Evolutionary conservation across 371 early-diverging fungal species (phyloP).

Genomic region (Mucor indicus): DNA sequence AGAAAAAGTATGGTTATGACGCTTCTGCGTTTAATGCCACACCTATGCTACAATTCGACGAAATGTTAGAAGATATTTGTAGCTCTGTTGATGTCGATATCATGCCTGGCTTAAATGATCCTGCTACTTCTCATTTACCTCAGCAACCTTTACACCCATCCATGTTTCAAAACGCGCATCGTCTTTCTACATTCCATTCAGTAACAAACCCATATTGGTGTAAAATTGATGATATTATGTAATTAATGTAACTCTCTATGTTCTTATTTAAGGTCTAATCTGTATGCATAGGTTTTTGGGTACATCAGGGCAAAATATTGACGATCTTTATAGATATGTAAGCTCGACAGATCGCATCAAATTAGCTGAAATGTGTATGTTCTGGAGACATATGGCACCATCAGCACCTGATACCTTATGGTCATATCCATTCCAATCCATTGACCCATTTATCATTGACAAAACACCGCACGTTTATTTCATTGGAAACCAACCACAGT

Average conservation of each 20-base stretch:
- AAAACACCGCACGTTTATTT: conserved; percentile 80
- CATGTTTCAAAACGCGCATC: conserved; percentile 59
- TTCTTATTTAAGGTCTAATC: not conserved
- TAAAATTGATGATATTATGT: conserved; percentile 64
- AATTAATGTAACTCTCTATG: conserved; percentile 3
- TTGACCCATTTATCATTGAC: conserved; percentile 83
- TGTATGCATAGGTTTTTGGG: conserved; percentile 59
- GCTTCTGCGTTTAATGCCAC: conserved; percentile 41
- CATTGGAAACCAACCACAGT: conserved; percentile 85
- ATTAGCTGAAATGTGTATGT: conserved; percentile 67
- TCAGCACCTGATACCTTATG: conserved; percentile 92
- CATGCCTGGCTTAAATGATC: conserved; percentile 87
- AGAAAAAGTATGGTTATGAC: conserved; percentile 60
- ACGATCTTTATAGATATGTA: conserved; percentile 76
- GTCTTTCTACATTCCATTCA: conserved; percentile 55
- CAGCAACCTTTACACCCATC: conserved; percentile 75
- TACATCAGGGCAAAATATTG: conserved; percentile 83
- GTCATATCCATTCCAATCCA: conserved; percentile 82
- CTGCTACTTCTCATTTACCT: conserved; percentile 74
- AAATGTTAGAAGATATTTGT: conserved; percentile 58
- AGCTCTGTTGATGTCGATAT: conserved; percentile 67
- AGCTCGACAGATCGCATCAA: conserved; percentile 54
- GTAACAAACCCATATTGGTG: conserved; percentile 26
- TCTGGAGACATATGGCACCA: conserved; percentile 87
- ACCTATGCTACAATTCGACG: conserved; percentile 52